Percentiles rank a stretch among this genome's conserved stretches.
phyloP scores from a whole-genome alignment of 106 monocot genomes.

The Alisma plantagoaquatica region DNA sequence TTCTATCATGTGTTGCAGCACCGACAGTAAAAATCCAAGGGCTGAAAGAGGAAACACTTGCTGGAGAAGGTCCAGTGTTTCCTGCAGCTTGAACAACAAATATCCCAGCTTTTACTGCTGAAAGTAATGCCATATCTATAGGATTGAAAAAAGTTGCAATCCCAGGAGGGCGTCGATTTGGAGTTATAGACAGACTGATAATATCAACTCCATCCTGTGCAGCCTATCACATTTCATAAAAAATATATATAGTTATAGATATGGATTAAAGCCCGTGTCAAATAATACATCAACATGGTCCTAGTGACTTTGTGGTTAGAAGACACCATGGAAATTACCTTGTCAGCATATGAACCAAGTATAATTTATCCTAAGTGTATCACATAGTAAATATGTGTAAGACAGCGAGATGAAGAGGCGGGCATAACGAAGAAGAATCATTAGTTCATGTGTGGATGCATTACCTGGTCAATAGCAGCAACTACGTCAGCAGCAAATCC shows the following conservation, averaged over 20 bases:
- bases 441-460: no score
- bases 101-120: slow-evolving; percentile 84
- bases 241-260: no score
- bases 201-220: slow-evolving; percentile 95
- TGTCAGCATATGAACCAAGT: no score
- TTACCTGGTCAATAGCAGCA: slow-evolving; percentile 97
- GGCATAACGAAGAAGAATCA: no score
- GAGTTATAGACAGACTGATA: slow-evolving; percentile 90
- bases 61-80: slow-evolving; percentile 86
- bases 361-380: no score
- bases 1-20: slow-evolving; percentile 84
- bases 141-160: slow-evolving; percentile 94
- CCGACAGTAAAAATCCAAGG: slow-evolving; percentile 99
- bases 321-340: no score
- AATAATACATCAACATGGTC: no score
- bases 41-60: slow-evolving; percentile 92
- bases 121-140: slow-evolving; percentile 84
- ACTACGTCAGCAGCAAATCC: slow-evolving; percentile 99
- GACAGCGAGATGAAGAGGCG: no score
- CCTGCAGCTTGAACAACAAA: slow-evolving; percentile 98
- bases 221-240: slow-evolving; percentile 86
- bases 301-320: no score
- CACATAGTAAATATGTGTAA: no score
- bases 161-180: slow-evolving; percentile 81
- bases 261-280: no score